phyloP scores from a whole-genome alignment of 1,284 basidiomycete species.

The Dichomitus squalens region DNA sequence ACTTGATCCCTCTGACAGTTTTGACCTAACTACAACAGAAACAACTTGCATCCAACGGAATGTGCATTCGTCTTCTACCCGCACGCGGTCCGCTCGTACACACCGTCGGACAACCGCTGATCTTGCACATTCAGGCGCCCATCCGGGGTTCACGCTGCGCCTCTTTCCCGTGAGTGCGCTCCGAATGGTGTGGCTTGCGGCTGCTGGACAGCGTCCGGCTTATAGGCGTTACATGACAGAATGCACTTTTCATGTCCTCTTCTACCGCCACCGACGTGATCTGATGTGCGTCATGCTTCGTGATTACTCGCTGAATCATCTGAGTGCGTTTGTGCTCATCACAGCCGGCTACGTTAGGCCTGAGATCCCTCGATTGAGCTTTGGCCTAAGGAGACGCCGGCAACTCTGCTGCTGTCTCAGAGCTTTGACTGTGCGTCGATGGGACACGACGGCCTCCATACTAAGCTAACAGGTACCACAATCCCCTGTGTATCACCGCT shows the following conservation, averaged over 20 bases:
- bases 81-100: no score
- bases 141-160: no score
- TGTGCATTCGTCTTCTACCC: no score
- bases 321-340: neutral
- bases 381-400: neutral
- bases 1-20: no score
- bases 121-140: no score
- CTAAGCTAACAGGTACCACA: neutral
- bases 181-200: no score
- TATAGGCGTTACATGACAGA: neutral
- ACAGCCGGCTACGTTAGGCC: neutral
- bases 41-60: no score
- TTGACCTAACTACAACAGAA: no score
- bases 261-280: slow-evolving; percentile 12
- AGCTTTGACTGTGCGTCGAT: neutral
- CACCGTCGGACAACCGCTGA: no score
- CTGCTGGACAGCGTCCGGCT: neutral
- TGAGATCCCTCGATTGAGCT: slow-evolving; percentile 8
- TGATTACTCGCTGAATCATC: neutral
- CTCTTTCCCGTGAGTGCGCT: no score
- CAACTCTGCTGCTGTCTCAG: neutral
- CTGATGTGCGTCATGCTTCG: neutral
- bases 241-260: neutral
- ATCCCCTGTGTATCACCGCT: neutral
- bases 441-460: neutral